Base-by-base conservation (phyloP, 2,329 filamentous ascomycete species). In the Fonsecaea monophora region DNA sequence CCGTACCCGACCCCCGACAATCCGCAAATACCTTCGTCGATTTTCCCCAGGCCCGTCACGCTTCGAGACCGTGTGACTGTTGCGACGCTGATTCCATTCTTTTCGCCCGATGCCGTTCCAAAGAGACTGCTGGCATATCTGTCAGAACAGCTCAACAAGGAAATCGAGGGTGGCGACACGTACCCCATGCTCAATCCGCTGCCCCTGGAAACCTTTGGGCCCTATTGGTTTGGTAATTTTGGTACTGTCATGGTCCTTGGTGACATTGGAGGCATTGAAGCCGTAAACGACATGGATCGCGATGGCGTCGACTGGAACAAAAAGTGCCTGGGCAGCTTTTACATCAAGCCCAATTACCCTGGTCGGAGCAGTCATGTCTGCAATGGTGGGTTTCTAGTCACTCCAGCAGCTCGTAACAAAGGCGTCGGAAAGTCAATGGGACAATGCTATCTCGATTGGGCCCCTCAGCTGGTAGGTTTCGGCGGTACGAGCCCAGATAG, bases 341-440 rank as follows among this genome's bases (percentile, higher is more conserved):
- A 95, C 80, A 91, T 96, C 83, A 94, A 95, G 81, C 92, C 93
- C 56, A 96, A 97, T 79, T 97, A 96, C 77, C 92, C 93, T 0
- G 93, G 93, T 56, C 86, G 93, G 66, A 95, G 91, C 80, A 95
- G 91, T 78, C 93, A 97, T 82, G 87, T 96, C 59, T 96, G 92
- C 82, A 87, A 90, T 85, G 80, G 87, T 66, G 90, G 89, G 37
- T 92, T 93, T 75, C 82, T 93, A 60, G 90, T 92, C 67, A 92
- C 90, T 9, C 88, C 90, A 75, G 88, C 88, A 12, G 85, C 89
- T 60, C 87, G 90, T 68, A 90, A 90, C 77, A 89, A 89, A 67
- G 90, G 90, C 70, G 90, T 91, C 1, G 90, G 90, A 64, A 86
- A 89, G 48, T 82, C 91, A 68, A 90, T 93, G 88, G 90, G 90